These are phyloP conservation scores for Cladosporium sp. DNA, from an alignment of 2,329 filamentous ascomycete genomes.

Conservation along the genomic window DNA sequence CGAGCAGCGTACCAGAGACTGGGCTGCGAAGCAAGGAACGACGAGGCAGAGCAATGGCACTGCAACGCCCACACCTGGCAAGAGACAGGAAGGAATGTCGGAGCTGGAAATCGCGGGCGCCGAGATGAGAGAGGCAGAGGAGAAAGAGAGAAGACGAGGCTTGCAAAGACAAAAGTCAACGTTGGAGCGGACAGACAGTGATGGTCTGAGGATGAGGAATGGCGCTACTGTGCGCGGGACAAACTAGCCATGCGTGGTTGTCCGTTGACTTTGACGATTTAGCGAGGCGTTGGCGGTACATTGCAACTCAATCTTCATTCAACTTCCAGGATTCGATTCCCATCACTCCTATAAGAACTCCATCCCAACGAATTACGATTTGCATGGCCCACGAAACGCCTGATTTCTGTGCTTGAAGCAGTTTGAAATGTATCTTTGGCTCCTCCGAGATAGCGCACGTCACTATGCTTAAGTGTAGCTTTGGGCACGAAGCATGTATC, in stretches of 20 bases:
- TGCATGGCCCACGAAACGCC: too few species aligned
- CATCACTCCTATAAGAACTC: too few species aligned
- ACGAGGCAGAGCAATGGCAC: slow-evolving; percentile 4
- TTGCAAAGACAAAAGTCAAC: slow-evolving; percentile 16
- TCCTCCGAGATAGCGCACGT: too few species aligned
- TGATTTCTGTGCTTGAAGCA: too few species aligned
- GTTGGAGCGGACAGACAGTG: slow-evolving; percentile 7
- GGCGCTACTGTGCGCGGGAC: slow-evolving; percentile 4
- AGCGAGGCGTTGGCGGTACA: slow-evolving; percentile 12
- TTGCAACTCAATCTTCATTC: too few species aligned
- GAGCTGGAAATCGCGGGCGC: slow-evolving; percentile 31
- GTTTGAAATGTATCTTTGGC: too few species aligned
- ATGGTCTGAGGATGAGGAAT: slow-evolving; percentile 10
- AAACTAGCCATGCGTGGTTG: not conserved
- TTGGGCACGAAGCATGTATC: too few species aligned
- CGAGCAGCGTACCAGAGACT: slow-evolving; percentile 32
- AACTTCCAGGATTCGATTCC: too few species aligned
- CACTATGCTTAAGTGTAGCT: too few species aligned
- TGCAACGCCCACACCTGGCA: slow-evolving; percentile 12
- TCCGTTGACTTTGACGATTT: not conserved
- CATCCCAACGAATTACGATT: too few species aligned
- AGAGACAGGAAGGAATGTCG: slow-evolving; percentile 25
- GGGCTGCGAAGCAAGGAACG: slow-evolving; percentile 28
- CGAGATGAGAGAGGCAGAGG: slow-evolving; percentile 32
- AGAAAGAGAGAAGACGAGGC: slow-evolving; percentile 22